Percentiles rank a stretch among this genome's conserved stretches.
phyloP scores from a whole-genome alignment of 805 yeast genomes.

The Candida multigemmis region DNA sequence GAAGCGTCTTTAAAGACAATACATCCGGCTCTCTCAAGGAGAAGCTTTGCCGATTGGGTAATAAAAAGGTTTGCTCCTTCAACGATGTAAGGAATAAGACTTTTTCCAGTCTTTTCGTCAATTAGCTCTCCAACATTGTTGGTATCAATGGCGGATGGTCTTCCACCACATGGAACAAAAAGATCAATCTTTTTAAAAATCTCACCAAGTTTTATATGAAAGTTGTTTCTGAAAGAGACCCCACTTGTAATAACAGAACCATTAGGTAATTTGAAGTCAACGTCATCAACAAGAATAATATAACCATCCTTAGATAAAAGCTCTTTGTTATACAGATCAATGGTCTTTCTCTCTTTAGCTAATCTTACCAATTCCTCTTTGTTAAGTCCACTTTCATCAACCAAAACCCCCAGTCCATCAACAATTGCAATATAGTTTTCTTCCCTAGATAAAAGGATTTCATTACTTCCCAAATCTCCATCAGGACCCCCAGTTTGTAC shows the following conservation, averaged over 20 bases:
- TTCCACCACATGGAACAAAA: slow-evolving; percentile 98
- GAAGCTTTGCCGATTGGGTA: slow-evolving; percentile 87
- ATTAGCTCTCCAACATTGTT: slow-evolving; percentile 72
- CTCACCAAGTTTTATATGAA: slow-evolving; percentile 69
- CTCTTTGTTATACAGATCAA: slow-evolving; percentile 56
- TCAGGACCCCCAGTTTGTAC: slow-evolving; percentile 99
- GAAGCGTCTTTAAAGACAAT: slow-evolving; percentile 91
- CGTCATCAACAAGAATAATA: slow-evolving; percentile 77
- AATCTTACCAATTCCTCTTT: slow-evolving; percentile 68
- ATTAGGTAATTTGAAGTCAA: slow-evolving; percentile 66
- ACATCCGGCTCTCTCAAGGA: slow-evolving; percentile 80
- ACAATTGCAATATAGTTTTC: slow-evolving; percentile 84
- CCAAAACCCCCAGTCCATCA: slow-evolving; percentile 93
- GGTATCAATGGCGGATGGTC: slow-evolving; percentile 92
- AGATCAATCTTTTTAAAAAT: slow-evolving; percentile 62
- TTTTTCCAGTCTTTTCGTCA: slow-evolving; percentile 66
- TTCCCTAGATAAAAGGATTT: slow-evolving; percentile 73
- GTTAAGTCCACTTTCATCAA: slow-evolving; percentile 85
- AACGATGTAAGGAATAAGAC: slow-evolving; percentile 77
- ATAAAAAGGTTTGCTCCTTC: slow-evolving; percentile 97
- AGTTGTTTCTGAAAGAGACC: slow-evolving; percentile 79
- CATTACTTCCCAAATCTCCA: slow-evolving; percentile 96
- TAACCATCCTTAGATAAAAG: slow-evolving; percentile 71
- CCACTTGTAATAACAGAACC: slow-evolving; percentile 77
- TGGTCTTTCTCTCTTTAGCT: slow-evolving; percentile 71